Conservation (phyloP, 495 filamentous ascomycete species). For the Sordaria brevicollis region DNA sequence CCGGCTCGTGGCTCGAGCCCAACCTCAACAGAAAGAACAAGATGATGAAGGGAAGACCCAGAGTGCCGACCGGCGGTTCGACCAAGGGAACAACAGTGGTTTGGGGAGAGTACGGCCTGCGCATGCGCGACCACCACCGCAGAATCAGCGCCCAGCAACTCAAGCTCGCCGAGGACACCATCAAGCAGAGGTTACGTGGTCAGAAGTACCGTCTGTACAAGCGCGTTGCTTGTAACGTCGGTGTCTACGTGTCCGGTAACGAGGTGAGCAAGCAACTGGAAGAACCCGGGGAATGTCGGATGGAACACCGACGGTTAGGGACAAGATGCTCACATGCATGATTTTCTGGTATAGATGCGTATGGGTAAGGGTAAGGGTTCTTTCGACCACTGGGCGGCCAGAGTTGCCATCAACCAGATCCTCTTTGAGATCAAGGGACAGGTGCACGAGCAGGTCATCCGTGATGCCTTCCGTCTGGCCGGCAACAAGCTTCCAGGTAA, state of each 20-base stretch:
- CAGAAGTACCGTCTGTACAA: constrained; percentile 89
- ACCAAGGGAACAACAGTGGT: constrained; percentile 86
- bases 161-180: constrained; percentile 83
- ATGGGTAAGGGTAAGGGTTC: constrained; percentile 99
- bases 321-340: constrained; percentile 12
- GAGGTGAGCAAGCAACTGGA: constrained; percentile 46
- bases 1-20: constrained; percentile 70
- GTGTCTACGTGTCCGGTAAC: constrained; percentile 90
- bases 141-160: constrained; percentile 80
- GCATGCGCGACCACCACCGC: constrained; percentile 87
- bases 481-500: constrained; percentile 92
- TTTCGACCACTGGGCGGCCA: constrained; percentile 91
- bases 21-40: constrained; percentile 64
- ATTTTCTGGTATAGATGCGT: constrained; percentile 44
- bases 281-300: neutral
- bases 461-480: constrained; percentile 89
- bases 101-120: constrained; percentile 93
- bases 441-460: constrained; percentile 86
- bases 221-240: constrained; percentile 80
- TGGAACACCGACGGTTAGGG: neutral
- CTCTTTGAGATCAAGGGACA: constrained; percentile 87
- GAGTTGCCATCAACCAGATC: constrained; percentile 77
- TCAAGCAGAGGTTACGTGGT: constrained; percentile 77
- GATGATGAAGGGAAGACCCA: constrained; percentile 80
- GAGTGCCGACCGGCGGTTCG: constrained; percentile 83